Conservation (phyloP, 495 filamentous ascomycete genomes). For the Penicillium cinerascens region DNA sequence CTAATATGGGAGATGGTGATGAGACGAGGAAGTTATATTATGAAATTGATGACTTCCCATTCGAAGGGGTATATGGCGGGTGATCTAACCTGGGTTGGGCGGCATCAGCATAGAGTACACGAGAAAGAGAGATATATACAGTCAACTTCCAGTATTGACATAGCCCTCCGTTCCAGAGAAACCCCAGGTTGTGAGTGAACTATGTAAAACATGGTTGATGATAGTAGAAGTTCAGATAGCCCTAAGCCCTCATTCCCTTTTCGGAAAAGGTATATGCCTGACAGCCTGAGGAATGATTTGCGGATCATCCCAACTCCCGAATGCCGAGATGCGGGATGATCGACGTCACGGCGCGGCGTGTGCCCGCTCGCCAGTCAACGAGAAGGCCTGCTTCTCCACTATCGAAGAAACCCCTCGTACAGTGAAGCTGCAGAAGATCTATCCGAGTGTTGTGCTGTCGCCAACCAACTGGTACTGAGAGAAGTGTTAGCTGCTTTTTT, state of each 20-base stretch:
- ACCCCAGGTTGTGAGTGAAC: no score
- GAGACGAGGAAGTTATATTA: constrained; percentile 2
- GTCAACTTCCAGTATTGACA: no score
- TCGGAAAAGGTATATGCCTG: no score
- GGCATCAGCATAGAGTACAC: not conserved
- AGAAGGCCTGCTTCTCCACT: constrained; percentile 10
- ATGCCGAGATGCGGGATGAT: constrained; percentile 28
- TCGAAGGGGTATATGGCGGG: constrained; percentile 1
- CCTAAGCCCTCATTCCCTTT: no score
- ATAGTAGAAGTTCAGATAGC: no score
- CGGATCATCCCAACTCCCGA: constrained; percentile 19
- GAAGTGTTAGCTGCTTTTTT: not conserved
- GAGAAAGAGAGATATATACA: no score
- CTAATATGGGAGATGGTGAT: not conserved
- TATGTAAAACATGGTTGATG: no score
- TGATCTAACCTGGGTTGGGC: not conserved
- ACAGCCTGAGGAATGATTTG: constrained; percentile 8
- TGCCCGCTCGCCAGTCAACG: not conserved
- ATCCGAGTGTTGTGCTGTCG: not conserved
- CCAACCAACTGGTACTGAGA: not conserved
- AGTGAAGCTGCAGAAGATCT: not conserved
- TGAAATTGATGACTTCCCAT: constrained; percentile 1
- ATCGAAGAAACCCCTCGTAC: not conserved
- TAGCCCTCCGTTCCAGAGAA: no score
- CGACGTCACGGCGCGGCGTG: constrained; percentile 25